Evolutionary conservation across 2,329 filamentous ascomycete genomes (phyloP), one percentile per base, ranked within the genome.

Genomic region (Aureobasidium zeae): DNA sequence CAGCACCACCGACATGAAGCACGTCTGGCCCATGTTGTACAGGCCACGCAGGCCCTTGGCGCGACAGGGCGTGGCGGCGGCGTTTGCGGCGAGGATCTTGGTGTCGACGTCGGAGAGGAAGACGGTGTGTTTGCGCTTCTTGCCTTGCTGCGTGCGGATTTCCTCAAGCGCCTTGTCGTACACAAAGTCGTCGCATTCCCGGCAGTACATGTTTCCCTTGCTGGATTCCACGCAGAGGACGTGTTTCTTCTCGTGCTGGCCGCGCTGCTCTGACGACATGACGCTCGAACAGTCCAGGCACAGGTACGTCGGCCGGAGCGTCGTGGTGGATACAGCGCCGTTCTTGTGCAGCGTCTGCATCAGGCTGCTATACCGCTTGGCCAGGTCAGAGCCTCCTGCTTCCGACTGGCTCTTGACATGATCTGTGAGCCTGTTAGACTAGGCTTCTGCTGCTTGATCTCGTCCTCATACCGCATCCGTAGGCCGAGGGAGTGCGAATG

Each of bases 21-120:
- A 98, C 9, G 91, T 96, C 47, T 93, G 87, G n/a, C 89, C 91
- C 61, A 94, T 89, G 58, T 96, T 98, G 64, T 94, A 95, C 48
- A 98, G 82, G 22, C 89, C 89, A 25, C 91, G 79, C 28, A 95
- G 76, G 8, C 91, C 89, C 52, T 83, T 87, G 13, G 86, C 87
- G 45, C 85, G 79, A 59, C 89, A 95, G 10, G 86, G 83, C 5
- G 85, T 81, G 46, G 79, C 76, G 20, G 76, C 81, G 10, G 87
- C 88, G 58, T 95, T 93, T 48, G 72, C 72, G 29, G 79, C 74
- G 51, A 94, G 81, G 54, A 85, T 87, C 46, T 86, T 78, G 38
- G 66, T 47, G 55, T 81, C 77, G 21, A 82, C 69, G 51, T 87
- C 83, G 54, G 85, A 80, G 50, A 79, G 75, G 32, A 51, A 48